Evolutionary conservation across 257 asterid species (phyloP), one percentile per base, ranked within the genome.

Genomic region (Jaltomata sinuosa): DNA sequence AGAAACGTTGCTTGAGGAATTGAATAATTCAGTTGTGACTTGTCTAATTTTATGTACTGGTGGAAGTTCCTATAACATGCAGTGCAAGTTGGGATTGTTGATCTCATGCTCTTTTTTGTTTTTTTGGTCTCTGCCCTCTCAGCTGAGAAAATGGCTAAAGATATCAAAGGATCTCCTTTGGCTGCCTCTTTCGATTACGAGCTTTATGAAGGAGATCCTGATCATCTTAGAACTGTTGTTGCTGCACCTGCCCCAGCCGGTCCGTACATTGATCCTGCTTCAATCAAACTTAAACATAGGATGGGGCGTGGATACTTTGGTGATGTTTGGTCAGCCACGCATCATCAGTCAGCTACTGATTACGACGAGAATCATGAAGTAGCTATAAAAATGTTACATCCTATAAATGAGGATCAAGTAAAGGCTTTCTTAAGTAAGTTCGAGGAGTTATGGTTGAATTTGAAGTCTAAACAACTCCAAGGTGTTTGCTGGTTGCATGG

Each of bases 401-500:
- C 91, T 3, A 12, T 91, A 67, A 89, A 87, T 78, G 89, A 90
- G 72, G 93, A 91, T 83, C 84, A 38, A 22, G 53, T 89, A 45
- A 85, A 84, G 53, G 82, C 84, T 49, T 87, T 90, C 84, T 82
- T 88, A 79, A 79, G 64, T 14, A 93, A 84, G 87, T 90, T 88
- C 47, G 85, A 69, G 76, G 88, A 86, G 67, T 69, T 88, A 36
- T 93, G 96, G 92, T 68, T 84, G 47, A 62, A 83, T 69, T 80
- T 85, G 53, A 86, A 81, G 83, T 88, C 92, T 61, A 84, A 82
- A 68, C 89, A 87, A 31, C 64, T 88, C 67, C 88, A 85, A 80
- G 89, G 93, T 72, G 88, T 91, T 45, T 93, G 97, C 80, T 93
- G 94, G 93, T 85, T 91, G 91, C 94, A 88, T 81, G 97, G 97